These are phyloP conservation scores for Cordia subcordata DNA, from an alignment of 257 asterid genomes.

Conservation along the genomic window DNA sequence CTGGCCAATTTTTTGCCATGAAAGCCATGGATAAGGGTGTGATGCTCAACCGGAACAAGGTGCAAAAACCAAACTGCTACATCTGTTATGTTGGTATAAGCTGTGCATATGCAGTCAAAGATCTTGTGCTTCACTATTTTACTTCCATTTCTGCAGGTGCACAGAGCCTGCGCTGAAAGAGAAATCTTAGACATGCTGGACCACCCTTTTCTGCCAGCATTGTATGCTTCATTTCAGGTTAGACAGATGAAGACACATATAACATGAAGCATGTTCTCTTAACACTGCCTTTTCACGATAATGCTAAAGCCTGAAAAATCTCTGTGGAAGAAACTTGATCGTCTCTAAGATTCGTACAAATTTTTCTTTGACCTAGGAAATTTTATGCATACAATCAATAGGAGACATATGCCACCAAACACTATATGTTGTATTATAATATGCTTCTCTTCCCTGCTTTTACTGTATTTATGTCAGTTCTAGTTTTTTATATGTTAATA, in stretches of 20 bases:
- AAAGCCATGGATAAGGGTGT: constrained; percentile 95
- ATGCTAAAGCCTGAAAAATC: too few species aligned
- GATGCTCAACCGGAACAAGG: constrained; percentile 97
- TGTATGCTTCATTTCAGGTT: constrained; percentile 98
- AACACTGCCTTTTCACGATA: too few species aligned
- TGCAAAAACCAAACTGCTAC: constrained; percentile 6
- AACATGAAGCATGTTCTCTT: too few species aligned
- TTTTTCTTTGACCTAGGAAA: too few species aligned
- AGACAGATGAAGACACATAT: constrained; percentile 3
- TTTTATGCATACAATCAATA: too few species aligned
- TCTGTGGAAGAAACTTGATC: too few species aligned
- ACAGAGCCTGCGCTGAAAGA: constrained; percentile 99
- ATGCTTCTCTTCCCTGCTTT: background rate
- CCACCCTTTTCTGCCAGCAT: constrained; percentile 98
- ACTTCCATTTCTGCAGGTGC: constrained; percentile 55
- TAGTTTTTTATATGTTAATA: background rate
- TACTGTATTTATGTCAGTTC: background rate
- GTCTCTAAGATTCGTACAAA: too few species aligned
- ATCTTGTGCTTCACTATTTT: background rate
- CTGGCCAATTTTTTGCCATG: constrained; percentile 83
- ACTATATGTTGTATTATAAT: too few species aligned
- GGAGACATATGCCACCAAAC: too few species aligned
- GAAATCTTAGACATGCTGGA: constrained; percentile 95
- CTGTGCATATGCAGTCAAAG: background rate
- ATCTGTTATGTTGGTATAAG: background rate